phyloP scores from a whole-genome alignment of 1,139 yeast genomes.

The Yamadazyma triangularis region DNA sequence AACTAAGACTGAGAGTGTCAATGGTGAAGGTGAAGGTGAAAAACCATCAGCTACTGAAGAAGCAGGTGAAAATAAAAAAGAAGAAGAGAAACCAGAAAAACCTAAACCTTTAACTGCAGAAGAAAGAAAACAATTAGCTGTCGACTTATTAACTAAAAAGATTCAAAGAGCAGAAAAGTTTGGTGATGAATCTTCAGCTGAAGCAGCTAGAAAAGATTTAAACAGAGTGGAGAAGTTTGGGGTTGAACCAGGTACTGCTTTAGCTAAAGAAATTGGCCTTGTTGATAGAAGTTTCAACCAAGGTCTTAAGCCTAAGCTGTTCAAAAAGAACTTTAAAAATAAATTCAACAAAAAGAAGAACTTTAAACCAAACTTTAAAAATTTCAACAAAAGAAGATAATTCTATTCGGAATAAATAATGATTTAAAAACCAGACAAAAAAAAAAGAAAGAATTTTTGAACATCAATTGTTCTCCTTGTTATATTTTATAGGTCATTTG shows the following conservation, averaged over 20 bases:
- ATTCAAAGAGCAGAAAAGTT: constrained; percentile 73
- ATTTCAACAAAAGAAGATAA: constrained; percentile 4
- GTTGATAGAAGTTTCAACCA: constrained; percentile 30
- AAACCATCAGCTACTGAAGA: constrained; percentile 12
- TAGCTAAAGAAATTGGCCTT: constrained; percentile 65
- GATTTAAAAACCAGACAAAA: background rate
- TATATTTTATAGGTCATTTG: too few relatives aligned
- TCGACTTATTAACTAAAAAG: constrained; percentile 64
- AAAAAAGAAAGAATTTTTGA: background rate
- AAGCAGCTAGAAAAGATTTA: constrained; percentile 54
- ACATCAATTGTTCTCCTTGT: too few relatives aligned
- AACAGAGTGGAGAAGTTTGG: constrained; percentile 83
- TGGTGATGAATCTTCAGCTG: constrained; percentile 56
- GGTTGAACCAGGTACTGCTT: constrained; percentile 60
- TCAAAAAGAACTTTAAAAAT: constrained; percentile 10
- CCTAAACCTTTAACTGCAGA: constrained; percentile 54
- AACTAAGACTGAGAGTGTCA: constrained; percentile 6
- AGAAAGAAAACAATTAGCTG: constrained; percentile 64
- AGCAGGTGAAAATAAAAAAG: constrained; percentile 7
- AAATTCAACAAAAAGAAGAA: constrained; percentile 12
- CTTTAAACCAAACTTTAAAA: constrained; percentile 8
- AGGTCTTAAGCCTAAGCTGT: constrained; percentile 14
- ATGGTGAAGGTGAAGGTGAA: constrained; percentile 9
- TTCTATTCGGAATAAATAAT: background rate
- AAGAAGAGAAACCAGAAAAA: constrained; percentile 20